phyloP scores from a whole-genome alignment of 371 early-diverging fungal genomes.

The Pancytospora philotis region DNA sequence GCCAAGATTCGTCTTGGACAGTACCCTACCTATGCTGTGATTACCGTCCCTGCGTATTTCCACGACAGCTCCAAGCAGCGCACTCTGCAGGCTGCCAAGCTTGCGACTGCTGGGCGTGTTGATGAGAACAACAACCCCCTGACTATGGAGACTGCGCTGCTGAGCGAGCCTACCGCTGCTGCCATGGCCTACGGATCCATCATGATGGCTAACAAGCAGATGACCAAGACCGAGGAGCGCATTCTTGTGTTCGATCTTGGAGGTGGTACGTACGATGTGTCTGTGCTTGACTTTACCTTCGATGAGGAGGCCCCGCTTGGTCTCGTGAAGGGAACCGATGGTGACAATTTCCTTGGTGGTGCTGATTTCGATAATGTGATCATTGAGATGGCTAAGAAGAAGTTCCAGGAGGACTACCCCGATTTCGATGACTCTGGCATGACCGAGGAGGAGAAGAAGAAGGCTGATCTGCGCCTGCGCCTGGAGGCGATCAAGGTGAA shows the following conservation, averaged over 20 bases:
- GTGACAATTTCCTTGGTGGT: conserved; percentile 60
- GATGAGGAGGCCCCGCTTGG: conserved; percentile 24
- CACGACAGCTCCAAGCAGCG: conserved; percentile 58
- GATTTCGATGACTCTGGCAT: conserved; percentile 57
- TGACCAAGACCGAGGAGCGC: conserved; percentile 62
- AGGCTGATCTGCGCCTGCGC: conserved; percentile 63
- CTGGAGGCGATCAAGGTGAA: conserved; percentile 36
- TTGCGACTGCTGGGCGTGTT: conserved; percentile 28
- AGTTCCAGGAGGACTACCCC: conserved; percentile 40
- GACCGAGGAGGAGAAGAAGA: conserved; percentile 30
- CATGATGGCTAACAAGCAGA: conserved; percentile 62
- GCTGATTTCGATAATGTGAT: conserved; percentile 59
- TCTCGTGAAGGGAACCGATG: conserved; percentile 58
- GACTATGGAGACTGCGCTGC: conserved; percentile 46
- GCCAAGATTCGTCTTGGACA: conserved; percentile 83
- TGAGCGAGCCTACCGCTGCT: conserved; percentile 82
- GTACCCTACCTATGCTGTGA: conserved; percentile 81
- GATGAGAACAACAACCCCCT: conserved; percentile 27
- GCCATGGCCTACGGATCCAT: conserved; percentile 84
- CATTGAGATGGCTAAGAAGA: conserved; percentile 46
- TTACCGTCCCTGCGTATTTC: conserved; percentile 61
- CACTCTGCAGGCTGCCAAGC: conserved; percentile 56
- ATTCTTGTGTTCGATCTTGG: conserved; percentile 61
- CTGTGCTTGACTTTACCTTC: conserved; percentile 51
- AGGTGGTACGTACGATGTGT: conserved; percentile 61